Base-by-base conservation (phyloP, 306 rosid genomes). In the Prunus dulcis region DNA sequence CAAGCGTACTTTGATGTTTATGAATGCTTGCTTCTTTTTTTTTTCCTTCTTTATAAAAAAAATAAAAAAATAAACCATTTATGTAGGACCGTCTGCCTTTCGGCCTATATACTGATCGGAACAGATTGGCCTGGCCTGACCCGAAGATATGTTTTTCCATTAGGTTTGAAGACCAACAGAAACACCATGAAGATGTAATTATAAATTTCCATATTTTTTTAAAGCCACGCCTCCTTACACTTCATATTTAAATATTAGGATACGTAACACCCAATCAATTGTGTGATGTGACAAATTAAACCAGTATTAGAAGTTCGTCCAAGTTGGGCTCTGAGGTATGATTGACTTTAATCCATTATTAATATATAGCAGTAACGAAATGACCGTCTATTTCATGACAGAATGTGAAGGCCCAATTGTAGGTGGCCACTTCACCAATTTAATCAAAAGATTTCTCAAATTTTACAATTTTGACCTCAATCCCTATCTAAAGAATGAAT, bases 321-420 rank as follows among this genome's bases (percentile, higher is more conserved):
- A 2, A 46, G 63, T 60, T 27, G 68, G 77, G 77, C 9, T 12
- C 3, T 3, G 3, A 9, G 8, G 30, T 27, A 9, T 10, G 77
- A 60, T 30, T 34, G 14, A 13, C 12, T 12, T 2, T 12, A 23
- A 46, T 55, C 30, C 14, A 32, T 49, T 12, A 12, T 12, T 49
- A 23, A 22, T 5, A 8, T 57, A 22, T 4, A 34, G 23, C 15
- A 10, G 19, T 9, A 68, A 38, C 3, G 20, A 15, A 52, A 17
- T 64, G 41, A 19, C 64, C 5, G 61, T 12, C 38, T 61, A 76
- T 51, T 49, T 80, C 62, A 6, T 13, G 19, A 53, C 56, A 2
- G 71, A 50, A 75, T 32, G 52, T 75, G 72, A 34, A 20, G 34
- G 71, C 50, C 38, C 34, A 80, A 65, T 17, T 10, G 32, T 9